Evolutionary conservation across 2,329 filamentous ascomycete species (phyloP), one percentile per base, ranked within the genome.

Genomic region (Neopestalotiopsis clavispora): DNA sequence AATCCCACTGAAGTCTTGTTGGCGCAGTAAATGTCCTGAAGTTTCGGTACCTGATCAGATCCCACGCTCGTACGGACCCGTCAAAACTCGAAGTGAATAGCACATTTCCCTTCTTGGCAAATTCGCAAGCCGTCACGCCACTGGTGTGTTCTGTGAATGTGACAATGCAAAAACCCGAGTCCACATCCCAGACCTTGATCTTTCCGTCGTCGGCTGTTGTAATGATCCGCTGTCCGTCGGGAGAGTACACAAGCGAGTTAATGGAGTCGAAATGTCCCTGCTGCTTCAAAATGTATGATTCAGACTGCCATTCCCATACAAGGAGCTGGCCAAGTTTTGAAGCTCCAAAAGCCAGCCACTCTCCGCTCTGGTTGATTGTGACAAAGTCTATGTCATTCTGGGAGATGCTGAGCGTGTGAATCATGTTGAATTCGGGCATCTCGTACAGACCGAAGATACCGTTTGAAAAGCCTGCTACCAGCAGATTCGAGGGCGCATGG

Each of bases 281-380:
- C 78, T 99, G 96, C 82, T 99, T 99, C 62, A 99, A 85, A 69
- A 99, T 97, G 80, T 99, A 99, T 5, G 95, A 98, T 80, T 99
- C 97, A 0, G 96, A 99, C 78, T 98, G 95, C 95, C 97, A 99
- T 80, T 99, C 96, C 96, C 96, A 99, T 4, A 99, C 96, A 4
- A 99, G 84, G n/a, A 99, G 85, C 78, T 99, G 96, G 0, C 97
- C 97, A 4, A 97, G 87, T 75, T 97, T 97, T 1, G 96, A 97
- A 0, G 97, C 96, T 14, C 95, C 96, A 79, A 99, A 98, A 0
- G 97, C 97, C 28, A 99, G 84, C 96, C 96, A 99, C 82, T 98
- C 95, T 66, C 96, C 96, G 40, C 92, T 93, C 79, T 93, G 92
- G 83, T 98, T 99, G 77, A 98, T 94, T 0, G 94, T 94, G 68